Evolutionary conservation across 2,329 filamentous ascomycete genomes (phyloP).

Genomic region (Plectosphaerella sp.): DNA sequence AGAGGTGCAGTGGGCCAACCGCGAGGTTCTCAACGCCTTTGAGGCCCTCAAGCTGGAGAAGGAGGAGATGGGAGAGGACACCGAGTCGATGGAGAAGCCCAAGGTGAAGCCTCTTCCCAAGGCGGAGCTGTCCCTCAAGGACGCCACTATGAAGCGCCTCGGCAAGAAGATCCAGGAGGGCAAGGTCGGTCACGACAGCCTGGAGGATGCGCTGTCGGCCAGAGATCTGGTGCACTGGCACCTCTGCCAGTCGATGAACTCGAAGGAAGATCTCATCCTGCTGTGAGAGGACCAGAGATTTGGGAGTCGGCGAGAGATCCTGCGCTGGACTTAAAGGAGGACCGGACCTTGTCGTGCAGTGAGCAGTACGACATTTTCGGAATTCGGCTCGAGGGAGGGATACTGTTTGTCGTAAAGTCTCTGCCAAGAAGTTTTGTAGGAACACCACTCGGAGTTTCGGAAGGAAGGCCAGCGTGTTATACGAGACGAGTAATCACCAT

Average conservation of each 20-base stretch:
- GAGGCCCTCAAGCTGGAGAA: slow-evolving; percentile 3
- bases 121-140: slow-evolving; percentile 33
- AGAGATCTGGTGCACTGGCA: slow-evolving; percentile 37
- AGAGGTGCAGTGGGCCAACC: slow-evolving; percentile 8
- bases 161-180: slow-evolving; percentile 32
- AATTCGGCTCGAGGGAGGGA: too few relatives aligned
- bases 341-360: too few relatives aligned
- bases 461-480: too few relatives aligned
- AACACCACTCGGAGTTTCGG: too few relatives aligned
- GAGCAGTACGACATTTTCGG: too few relatives aligned
- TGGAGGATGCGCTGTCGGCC: slow-evolving; percentile 39
- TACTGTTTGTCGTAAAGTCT: too few relatives aligned
- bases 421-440: too few relatives aligned
- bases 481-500: too few relatives aligned
- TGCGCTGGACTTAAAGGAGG: too few relatives aligned
- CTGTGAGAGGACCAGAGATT: too few relatives aligned
- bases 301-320: too few relatives aligned
- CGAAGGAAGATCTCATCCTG: too few relatives aligned
- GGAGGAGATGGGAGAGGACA: not conserved
- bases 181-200: slow-evolving; percentile 32
- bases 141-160: slow-evolving; percentile 28
- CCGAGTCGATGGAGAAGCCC: not conserved
- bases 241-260: slow-evolving; percentile 7
- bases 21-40: slow-evolving; percentile 8
- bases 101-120: not conserved